Percentiles rank a stretch among this genome's conserved stretches.
phyloP scores from a whole-genome alignment of 306 rosid species.

The Medicago ruthenica region DNA sequence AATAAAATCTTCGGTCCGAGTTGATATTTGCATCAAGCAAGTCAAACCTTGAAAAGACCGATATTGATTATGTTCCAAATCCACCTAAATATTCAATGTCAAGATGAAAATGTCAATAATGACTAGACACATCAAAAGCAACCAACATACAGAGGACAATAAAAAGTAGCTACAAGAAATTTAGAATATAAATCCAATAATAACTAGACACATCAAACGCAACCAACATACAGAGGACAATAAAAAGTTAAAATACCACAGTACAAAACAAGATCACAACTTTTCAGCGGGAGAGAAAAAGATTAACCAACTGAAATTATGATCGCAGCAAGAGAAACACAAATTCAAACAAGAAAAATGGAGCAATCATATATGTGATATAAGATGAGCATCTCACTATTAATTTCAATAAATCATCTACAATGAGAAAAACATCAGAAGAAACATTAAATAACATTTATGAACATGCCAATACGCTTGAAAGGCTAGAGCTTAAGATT shows the following conservation, averaged over 20 bases:
- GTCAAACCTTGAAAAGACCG: slow-evolving; percentile 99
- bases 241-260: slow-evolving; percentile 2
- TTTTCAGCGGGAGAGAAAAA: neutral
- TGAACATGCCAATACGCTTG: slow-evolving; percentile 23
- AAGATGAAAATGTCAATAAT: slow-evolving; percentile 39
- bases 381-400: slow-evolving; percentile 21
- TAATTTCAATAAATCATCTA: slow-evolving; percentile 16
- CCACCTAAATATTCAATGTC: slow-evolving; percentile 68
- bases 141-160: neutral
- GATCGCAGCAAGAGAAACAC: slow-evolving; percentile 23
- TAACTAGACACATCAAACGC: slow-evolving; percentile 3
- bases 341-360: slow-evolving; percentile 28
- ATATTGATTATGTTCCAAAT: slow-evolving; percentile 98
- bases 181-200: slow-evolving; percentile 18
- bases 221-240: slow-evolving; percentile 1
- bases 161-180: neutral
- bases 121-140: slow-evolving; percentile 10
- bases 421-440: neutral
- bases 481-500: slow-evolving; percentile 14
- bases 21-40: slow-evolving; percentile 97
- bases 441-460: neutral
- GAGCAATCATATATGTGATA: slow-evolving; percentile 9
- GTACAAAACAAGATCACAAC: slow-evolving; percentile 35
- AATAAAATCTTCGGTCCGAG: slow-evolving; percentile 93
- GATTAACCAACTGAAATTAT: slow-evolving; percentile 13